Percentiles rank a stretch among this genome's conserved stretches.
phyloP scores from a whole-genome alignment of 805 yeast genomes.

The Saccharomycopsis selenospora region DNA sequence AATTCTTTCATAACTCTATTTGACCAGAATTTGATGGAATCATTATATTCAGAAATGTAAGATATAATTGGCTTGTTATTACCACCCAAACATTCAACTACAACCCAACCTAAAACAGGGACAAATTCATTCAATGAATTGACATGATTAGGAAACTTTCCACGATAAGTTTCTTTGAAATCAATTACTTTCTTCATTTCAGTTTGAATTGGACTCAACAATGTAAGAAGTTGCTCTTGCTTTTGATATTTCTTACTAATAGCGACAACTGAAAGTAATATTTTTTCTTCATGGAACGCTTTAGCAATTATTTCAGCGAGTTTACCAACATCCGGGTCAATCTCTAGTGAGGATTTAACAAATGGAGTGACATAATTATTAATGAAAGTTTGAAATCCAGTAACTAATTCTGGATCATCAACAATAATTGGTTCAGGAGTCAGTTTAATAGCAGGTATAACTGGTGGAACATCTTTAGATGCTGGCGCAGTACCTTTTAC shows the following conservation, averaged over 20 bases:
- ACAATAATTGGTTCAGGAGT: constrained; percentile 14
- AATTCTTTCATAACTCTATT: constrained; percentile 82
- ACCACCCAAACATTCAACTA: constrained; percentile 53
- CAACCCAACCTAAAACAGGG: constrained; percentile 88
- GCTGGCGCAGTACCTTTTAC: constrained; percentile 24
- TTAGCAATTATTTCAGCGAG: constrained; percentile 41
- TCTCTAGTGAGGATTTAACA: constrained; percentile 41
- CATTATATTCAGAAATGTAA: constrained; percentile 74
- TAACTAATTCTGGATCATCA: constrained; percentile 37
- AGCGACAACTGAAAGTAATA: constrained; percentile 51
- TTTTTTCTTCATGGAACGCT: constrained; percentile 55
- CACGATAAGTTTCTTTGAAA: constrained; percentile 69
- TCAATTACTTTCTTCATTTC: constrained; percentile 49
- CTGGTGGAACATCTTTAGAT: constrained; percentile 15
- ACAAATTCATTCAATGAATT: constrained; percentile 84
- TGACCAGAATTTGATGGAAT: constrained; percentile 90
- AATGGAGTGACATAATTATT: constrained; percentile 52
- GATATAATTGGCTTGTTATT: constrained; percentile 35
- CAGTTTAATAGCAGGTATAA: constrained; percentile 20
- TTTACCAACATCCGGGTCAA: constrained; percentile 52
- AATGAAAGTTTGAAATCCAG: constrained; percentile 50
- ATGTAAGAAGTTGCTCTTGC: constrained; percentile 37
- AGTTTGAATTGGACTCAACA: constrained; percentile 59
- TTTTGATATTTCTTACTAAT: constrained; percentile 57
- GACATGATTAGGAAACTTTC: constrained; percentile 57